A percentile compares a stretch with the other conserved stretches of the same genome.
Conservation (phyloP, 75 land plant genomes). For the Adiantum capillusveneris region DNA sequence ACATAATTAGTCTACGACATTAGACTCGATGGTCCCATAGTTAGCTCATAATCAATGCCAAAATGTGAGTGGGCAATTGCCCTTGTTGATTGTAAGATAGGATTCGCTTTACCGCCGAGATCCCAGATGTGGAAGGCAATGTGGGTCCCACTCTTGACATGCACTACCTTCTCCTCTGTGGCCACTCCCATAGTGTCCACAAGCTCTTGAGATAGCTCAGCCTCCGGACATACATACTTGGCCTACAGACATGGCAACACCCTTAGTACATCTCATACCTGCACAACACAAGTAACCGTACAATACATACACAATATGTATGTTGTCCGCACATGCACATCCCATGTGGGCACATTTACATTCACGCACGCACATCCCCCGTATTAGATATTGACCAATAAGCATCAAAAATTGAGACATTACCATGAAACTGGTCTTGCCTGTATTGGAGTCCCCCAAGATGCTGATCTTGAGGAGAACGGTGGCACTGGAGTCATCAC, state of each 20-base stretch:
- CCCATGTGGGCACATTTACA: too few species aligned
- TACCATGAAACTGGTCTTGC: constrained; percentile 53
- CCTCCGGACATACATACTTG: constrained; percentile 31
- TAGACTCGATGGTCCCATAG: too few species aligned
- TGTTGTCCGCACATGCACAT: too few species aligned
- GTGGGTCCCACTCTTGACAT: constrained; percentile 33
- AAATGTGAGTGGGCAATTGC: too few species aligned
- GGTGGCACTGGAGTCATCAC: neutral
- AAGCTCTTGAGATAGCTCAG: constrained; percentile 16
- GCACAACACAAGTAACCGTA: too few species aligned
- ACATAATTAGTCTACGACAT: too few species aligned
- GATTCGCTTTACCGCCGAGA: constrained; percentile 65
- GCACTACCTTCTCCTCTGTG: constrained; percentile 40
- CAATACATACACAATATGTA: too few species aligned
- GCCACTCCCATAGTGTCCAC: constrained; percentile 37
- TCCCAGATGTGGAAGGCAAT: constrained; percentile 75
- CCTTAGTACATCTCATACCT: too few species aligned
- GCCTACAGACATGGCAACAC: too few species aligned
- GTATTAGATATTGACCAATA: neutral
- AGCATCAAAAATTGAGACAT: neutral
- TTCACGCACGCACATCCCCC: neutral
- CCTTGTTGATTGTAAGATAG: too few species aligned
- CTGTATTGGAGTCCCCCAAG: constrained; percentile 51
- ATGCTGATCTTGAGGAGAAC: constrained; percentile 20
- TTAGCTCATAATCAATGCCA: too few species aligned